Conservation (phyloP, 192 early-diverging fungal genomes). For the Backusella australiensis region DNA sequence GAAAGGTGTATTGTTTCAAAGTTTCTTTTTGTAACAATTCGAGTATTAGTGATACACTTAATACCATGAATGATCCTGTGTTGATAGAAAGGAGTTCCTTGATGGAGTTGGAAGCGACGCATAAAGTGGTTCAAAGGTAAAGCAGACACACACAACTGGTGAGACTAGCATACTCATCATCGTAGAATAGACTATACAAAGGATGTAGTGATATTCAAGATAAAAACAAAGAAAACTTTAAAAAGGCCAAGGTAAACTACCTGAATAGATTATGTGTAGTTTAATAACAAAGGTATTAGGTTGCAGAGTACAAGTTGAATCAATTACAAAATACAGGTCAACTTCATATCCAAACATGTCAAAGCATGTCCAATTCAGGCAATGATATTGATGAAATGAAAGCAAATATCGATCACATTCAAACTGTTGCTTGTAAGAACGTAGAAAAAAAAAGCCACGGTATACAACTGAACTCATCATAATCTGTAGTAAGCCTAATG, state of each 20-base stretch:
- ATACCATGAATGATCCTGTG: not conserved
- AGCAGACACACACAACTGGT: not conserved
- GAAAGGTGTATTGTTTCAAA: not conserved
- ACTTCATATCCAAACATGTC: not conserved
- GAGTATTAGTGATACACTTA: not conserved
- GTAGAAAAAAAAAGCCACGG: not conserved
- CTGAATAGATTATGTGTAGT: not conserved
- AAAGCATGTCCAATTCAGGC: not conserved
- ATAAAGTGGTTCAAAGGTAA: not conserved
- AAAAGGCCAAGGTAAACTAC: slow-evolving; percentile 4
- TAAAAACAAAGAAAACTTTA: slow-evolving; percentile 3
- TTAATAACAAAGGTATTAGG: not conserved
- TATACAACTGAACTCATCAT: not conserved
- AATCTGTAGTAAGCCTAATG: slow-evolving; percentile 17
- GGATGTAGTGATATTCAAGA: slow-evolving; percentile 2
- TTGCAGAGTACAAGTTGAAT: slow-evolving; percentile 1
- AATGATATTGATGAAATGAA: slow-evolving; percentile 1
- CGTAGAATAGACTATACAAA: not conserved
- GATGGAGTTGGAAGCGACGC: not conserved
- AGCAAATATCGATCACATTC: not conserved
- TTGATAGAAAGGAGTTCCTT: not conserved
- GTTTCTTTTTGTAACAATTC: not conserved
- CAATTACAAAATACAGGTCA: slow-evolving; percentile 8
- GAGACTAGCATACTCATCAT: not conserved
- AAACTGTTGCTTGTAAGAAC: slow-evolving; percentile 13